Evolutionary conservation across 768 basidiomycete genomes (phyloP).

Genomic region (Tubosaeta brunneosetosa): DNA sequence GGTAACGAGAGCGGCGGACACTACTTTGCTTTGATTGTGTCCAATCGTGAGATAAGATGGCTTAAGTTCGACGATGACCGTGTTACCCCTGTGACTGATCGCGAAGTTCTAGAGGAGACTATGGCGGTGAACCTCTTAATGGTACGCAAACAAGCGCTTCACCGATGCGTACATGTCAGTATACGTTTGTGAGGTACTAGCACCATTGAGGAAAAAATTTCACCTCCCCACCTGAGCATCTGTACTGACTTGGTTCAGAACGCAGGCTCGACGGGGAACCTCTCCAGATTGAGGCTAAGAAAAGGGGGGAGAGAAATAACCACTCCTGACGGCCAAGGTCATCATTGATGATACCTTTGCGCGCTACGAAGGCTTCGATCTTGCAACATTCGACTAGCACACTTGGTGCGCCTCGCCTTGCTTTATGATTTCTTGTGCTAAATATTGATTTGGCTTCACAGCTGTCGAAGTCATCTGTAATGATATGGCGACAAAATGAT

Average conservation of each 20-base stretch:
- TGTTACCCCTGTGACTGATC: constrained; percentile 96
- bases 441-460: constrained; percentile 30
- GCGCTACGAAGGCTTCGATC: constrained; percentile 95
- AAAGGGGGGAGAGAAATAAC: constrained; percentile 94
- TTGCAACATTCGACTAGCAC: constrained; percentile 93
- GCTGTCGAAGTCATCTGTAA: constrained; percentile 96
- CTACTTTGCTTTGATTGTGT: constrained; percentile 99
- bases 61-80: constrained; percentile 98
- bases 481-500: constrained; percentile 96
- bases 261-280: constrained; percentile 90
- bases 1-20: constrained; percentile 98
- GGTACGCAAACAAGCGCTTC: constrained; percentile 91
- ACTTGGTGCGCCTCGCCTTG: constrained; percentile 58
- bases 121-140: constrained; percentile 87
- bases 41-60: constrained; percentile 92
- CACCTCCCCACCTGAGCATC: constrained; percentile 87
- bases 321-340: constrained; percentile 94
- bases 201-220: constrained; percentile 92
- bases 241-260: constrained; percentile 44
- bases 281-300: constrained; percentile 87
- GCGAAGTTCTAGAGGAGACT: constrained; percentile 99
- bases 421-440: background rate
- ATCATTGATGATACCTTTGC: constrained; percentile 95
- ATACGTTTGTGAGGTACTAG: constrained; percentile 87
- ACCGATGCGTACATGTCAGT: constrained; percentile 99